phyloP scores from a whole-genome alignment of 805 yeast species.

The Wickerhamomyces queroliae region DNA sequence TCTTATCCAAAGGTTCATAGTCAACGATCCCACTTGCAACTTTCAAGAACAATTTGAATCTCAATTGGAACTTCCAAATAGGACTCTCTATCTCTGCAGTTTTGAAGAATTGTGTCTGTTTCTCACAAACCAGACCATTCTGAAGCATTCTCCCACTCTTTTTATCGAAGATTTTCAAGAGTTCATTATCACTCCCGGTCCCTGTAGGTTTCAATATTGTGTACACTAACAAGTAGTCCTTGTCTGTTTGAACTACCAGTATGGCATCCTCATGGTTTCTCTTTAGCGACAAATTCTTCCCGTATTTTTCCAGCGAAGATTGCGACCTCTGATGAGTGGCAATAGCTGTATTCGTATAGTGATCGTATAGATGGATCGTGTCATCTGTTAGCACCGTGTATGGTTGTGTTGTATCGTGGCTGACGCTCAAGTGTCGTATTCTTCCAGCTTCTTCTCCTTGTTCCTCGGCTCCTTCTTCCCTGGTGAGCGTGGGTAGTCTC shows the following conservation, averaged over 20 bases:
- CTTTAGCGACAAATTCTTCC: conserved; percentile 26
- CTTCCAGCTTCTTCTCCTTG: background rate
- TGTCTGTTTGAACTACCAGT: conserved; percentile 30
- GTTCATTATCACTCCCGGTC: conserved; percentile 14
- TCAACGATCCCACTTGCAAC: conserved; percentile 18
- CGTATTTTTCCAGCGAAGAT: conserved; percentile 32
- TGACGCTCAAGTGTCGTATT: background rate
- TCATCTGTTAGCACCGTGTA: conserved; percentile 26
- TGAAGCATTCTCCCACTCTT: conserved; percentile 15
- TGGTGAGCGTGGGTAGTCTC: background rate
- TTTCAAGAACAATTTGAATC: conserved; percentile 22
- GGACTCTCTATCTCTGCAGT: conserved; percentile 16
- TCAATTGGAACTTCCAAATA: conserved; percentile 14
- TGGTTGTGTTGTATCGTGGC: conserved; percentile 2
- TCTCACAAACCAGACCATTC: conserved; percentile 18
- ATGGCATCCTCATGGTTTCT: conserved; percentile 19
- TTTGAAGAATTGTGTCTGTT: conserved; percentile 9
- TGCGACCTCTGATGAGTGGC: conserved; percentile 27
- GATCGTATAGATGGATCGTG: conserved; percentile 27
- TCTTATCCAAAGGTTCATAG: conserved; percentile 12
- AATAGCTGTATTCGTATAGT: conserved; percentile 26
- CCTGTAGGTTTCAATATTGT: conserved; percentile 15
- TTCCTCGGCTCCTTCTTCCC: background rate
- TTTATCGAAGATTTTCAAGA: conserved; percentile 13
- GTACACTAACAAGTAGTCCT: conserved; percentile 31